Conservation (phyloP, 805 yeast genomes). For the Ogataea parapolymorpha region DNA sequence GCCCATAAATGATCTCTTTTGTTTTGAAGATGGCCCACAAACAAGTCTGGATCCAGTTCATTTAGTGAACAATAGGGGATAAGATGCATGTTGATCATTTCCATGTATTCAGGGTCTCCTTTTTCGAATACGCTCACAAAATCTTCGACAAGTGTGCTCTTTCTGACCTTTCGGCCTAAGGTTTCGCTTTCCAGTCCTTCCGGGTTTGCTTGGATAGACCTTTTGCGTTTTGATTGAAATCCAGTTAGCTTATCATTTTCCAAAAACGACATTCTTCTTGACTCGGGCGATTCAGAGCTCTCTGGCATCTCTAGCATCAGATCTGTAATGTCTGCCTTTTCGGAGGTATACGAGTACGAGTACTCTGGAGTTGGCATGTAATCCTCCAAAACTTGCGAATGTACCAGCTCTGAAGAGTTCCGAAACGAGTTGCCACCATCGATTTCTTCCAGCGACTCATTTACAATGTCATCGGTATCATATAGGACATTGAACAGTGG, state of each 20-base stretch:
- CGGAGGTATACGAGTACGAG: slow-evolving; percentile 1
- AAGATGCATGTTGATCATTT: slow-evolving; percentile 13
- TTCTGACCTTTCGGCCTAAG: slow-evolving; percentile 2
- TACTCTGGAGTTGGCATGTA: not conserved
- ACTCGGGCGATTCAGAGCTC: slow-evolving; percentile 1
- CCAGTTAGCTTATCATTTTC: slow-evolving; percentile 1
- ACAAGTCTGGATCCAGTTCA: slow-evolving; percentile 9
- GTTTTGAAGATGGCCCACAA: slow-evolving; percentile 5
- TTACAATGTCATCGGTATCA: slow-evolving; percentile 1
- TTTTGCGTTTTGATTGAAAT: not conserved
- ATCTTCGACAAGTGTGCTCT: slow-evolving; percentile 12
- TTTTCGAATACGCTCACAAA: slow-evolving; percentile 6
- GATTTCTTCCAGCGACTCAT: slow-evolving; percentile 1
- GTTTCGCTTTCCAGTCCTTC: not conserved
- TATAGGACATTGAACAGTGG: not conserved
- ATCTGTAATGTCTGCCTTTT: slow-evolving; percentile 1
- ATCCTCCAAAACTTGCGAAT: slow-evolving; percentile 1
- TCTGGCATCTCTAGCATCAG: slow-evolving; percentile 4
- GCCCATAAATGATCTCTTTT: slow-evolving; percentile 5
- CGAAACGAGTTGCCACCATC: slow-evolving; percentile 7
- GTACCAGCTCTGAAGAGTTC: slow-evolving; percentile 1
- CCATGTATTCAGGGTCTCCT: slow-evolving; percentile 12
- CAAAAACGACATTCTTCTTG: slow-evolving; percentile 7
- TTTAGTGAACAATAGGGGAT: slow-evolving; percentile 17
- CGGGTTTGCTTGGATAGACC: not conserved